Conservation (phyloP, 1,284 basidiomycete species). For the Sporisorium reilianum region DNA sequence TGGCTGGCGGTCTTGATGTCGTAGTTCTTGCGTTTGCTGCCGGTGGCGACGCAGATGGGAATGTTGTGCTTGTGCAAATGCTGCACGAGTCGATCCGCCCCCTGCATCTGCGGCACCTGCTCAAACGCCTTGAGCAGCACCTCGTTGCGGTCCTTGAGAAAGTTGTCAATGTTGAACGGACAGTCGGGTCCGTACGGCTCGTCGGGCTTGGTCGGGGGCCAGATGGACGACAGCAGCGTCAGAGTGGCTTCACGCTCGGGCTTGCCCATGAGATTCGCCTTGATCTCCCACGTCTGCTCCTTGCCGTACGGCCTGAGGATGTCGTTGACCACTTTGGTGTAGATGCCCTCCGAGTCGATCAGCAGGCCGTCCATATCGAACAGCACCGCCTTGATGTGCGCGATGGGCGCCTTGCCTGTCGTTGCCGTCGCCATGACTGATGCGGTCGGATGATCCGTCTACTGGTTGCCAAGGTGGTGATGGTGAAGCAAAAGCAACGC, state of each 20-base stretch:
- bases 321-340: slow-evolving; percentile 68
- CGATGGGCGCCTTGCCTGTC: slow-evolving; percentile 28
- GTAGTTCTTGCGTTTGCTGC: slow-evolving; percentile 65
- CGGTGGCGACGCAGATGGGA: slow-evolving; percentile 68
- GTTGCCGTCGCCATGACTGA: slow-evolving; percentile 8
- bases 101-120: slow-evolving; percentile 65
- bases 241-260: slow-evolving; percentile 65
- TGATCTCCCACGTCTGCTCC: slow-evolving; percentile 69
- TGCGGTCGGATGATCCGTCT: slow-evolving; percentile 9
- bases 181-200: slow-evolving; percentile 56
- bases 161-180: slow-evolving; percentile 65
- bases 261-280: slow-evolving; percentile 68
- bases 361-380: slow-evolving; percentile 69
- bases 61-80: slow-evolving; percentile 64
- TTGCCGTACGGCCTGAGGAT: slow-evolving; percentile 67
- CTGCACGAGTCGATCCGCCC: slow-evolving; percentile 63
- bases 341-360: slow-evolving; percentile 67
- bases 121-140: slow-evolving; percentile 62
- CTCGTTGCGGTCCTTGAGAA: slow-evolving; percentile 62
- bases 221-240: slow-evolving; percentile 61
- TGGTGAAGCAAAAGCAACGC: not conserved
- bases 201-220: slow-evolving; percentile 57
- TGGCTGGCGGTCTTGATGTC: slow-evolving; percentile 64
- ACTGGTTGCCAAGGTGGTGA: not conserved
- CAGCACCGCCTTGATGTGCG: slow-evolving; percentile 55